Evolutionary conservation across 345 rosid genomes (phyloP), one percentile per base, ranked within the genome.

Genomic region (Lagerstroemia speciosa): DNA sequence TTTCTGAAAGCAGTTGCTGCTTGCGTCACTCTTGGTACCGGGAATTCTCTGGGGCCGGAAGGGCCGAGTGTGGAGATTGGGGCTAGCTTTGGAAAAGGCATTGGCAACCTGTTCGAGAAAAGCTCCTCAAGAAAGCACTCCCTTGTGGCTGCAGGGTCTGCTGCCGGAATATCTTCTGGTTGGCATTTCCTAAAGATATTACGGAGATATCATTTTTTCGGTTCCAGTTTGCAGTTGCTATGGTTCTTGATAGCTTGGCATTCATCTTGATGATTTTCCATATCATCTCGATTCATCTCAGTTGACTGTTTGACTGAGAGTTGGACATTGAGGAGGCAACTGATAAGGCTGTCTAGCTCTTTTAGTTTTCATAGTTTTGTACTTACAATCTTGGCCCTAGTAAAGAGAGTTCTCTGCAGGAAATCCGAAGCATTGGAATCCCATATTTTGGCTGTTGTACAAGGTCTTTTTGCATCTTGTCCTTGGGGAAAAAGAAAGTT

Each of bases 51-150:
- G 63, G 98, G 98, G 3, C 97, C 98, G 2, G 98, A 93, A 83
- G 98, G 98, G 65, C 97, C 98, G 20, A 88, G 95, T 71, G 97
- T 93, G 33, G 97, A 93, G 80, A 90, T 93, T 68, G 98, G 97
- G 60, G 83, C 90, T 0, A 87, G 97, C n/a, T 77, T 93, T 17
- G 98, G 93, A 2, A 87, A 77, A 73, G 90, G 87, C 60, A 74
- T 90, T 0, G 81, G 83, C 30, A 77, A 79, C 71, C 62, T 84
- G 8, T 80, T 84, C 57, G 71, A 80, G 61, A 79, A 67, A 66
- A 80, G 76, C 65, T 76, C 80, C 48, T 82, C 70, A 46, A 74
- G 80, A 60, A 88, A 81, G 24, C 71, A 81, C 76, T 84, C 97
- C 15, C 96, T 93, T 62, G 55, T 93, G 68, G 96, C 98, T 6